Evolutionary conservation across 371 early-diverging fungal genomes (phyloP), one percentile per base, ranked within the genome.

Genomic region (Lichtheimia corymbifera): DNA sequence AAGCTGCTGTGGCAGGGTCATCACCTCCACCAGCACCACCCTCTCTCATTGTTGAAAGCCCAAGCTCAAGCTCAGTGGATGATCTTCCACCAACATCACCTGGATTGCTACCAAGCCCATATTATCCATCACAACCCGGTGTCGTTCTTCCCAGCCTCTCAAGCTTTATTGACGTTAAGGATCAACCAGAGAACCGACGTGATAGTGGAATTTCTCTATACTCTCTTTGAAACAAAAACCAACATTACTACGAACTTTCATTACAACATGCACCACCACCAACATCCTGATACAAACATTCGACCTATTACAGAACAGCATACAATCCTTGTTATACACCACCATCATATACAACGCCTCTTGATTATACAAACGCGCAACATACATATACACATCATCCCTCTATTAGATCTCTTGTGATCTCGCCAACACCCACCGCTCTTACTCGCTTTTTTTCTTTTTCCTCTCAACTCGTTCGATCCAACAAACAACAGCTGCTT

Each of bases 61-160:
- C 24, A 14, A 14, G 20, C 44, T 55, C 41, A 17, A 42, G n/a
- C 20, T 22, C n/a, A 12, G 35, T 35, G 35, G 35, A 35, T 35
- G 22, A 40, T 27, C n/a, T 18, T 43, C 28, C 27, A 11, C 35
- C 41, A 15, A 22, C 41, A 43, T 40, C 42, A n/a, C 56, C n/a
- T 55, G 35, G 18, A 22, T 41, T 41, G 14, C 13, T 20, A 12
- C 56, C 18, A 18, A 17, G 27, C 11, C 20, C 25, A 6, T 55
- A 17, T 18, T 51, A 42, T 20, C 7, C 50, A 22, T 50, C 59
- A 12, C 45, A 24, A 50, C 24, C 20, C 5, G 28, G 25, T 20
- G 64, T 67, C 11, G 49, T 74, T 7, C 61, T 74, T 20, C 74
- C 74, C 17, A 74, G 74, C 43, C 49, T 73, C n/a, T 71, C 74